phyloP scores from a whole-genome alignment of 805 yeast species.

The Phaffomyces thermotolerans region DNA sequence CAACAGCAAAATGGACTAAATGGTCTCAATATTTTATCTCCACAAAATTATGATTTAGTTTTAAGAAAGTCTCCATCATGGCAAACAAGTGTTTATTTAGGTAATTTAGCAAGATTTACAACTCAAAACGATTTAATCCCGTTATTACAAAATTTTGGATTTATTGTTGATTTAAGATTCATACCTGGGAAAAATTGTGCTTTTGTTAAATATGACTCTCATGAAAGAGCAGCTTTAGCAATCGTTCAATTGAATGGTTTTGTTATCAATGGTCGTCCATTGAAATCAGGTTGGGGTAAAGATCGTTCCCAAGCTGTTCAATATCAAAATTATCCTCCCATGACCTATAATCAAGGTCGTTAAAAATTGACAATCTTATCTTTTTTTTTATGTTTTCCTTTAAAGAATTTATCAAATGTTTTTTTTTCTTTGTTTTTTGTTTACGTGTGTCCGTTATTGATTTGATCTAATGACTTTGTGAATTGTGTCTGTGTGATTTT shows the following conservation, averaged over 20 bases:
- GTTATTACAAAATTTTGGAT: constrained; percentile 72
- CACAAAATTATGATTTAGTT: constrained; percentile 62
- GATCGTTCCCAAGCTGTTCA: constrained; percentile 27
- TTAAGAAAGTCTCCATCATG: constrained; percentile 73
- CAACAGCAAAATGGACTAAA: neutral
- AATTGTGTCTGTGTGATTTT: neutral
- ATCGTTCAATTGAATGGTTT: constrained; percentile 72
- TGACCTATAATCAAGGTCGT: constrained; percentile 10
- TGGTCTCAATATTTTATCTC: constrained; percentile 24
- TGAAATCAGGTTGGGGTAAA: constrained; percentile 87
- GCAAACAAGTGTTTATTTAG: constrained; percentile 83
- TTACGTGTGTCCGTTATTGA: neutral
- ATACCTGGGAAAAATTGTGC: constrained; percentile 84
- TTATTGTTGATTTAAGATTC: constrained; percentile 70
- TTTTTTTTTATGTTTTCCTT: neutral
- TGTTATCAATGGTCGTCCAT: constrained; percentile 65
- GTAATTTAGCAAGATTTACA: constrained; percentile 74
- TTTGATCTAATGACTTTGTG: too few species aligned
- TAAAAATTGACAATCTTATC: neutral
- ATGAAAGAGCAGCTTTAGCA: constrained; percentile 84
- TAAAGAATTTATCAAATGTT: neutral
- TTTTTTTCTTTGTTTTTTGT: neutral
- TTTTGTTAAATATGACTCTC: constrained; percentile 79
- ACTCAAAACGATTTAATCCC: constrained; percentile 69
- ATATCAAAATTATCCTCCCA: constrained; percentile 11